These are phyloP conservation scores for Syzygium aqueum DNA, from an alignment of 345 rosid species.

Conservation along the genomic window DNA sequence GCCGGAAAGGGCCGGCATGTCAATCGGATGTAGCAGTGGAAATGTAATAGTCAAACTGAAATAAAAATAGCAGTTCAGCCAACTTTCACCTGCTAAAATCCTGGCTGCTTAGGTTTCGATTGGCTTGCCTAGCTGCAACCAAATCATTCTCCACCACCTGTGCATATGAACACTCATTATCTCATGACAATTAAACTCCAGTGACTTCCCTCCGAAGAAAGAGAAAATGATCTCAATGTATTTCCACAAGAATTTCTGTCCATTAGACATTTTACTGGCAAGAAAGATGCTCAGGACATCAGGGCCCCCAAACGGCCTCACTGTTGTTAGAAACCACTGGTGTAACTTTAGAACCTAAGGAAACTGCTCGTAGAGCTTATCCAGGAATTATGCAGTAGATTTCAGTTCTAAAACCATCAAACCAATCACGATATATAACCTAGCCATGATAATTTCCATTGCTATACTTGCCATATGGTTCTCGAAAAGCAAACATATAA, in stretches of 20 bases:
- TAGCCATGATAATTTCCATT: not conserved
- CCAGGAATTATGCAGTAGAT: not conserved
- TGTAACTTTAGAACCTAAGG: not conserved
- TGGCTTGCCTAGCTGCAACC: constrained; percentile 72
- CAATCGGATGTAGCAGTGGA: not conserved
- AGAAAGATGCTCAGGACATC: not conserved
- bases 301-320: not conserved
- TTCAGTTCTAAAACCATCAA: not conserved
- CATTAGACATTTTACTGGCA: not conserved
- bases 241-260: not conserved
- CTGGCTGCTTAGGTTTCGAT: constrained; percentile 63
- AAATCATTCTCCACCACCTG: constrained; percentile 76
- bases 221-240: not conserved
- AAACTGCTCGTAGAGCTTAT: not conserved
- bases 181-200: not conserved
- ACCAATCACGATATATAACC: not conserved
- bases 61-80: not conserved
- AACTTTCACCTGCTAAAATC: constrained; percentile 70
- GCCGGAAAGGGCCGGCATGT: not conserved
- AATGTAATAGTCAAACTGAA: not conserved
- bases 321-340: not conserved
- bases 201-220: not conserved
- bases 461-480: not conserved
- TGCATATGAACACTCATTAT: not conserved
- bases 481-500: not conserved